These are phyloP conservation scores for Cladorrhinum sp. DNA, from an alignment of 2,329 filamentous ascomycete genomes.

Conservation along the genomic window DNA sequence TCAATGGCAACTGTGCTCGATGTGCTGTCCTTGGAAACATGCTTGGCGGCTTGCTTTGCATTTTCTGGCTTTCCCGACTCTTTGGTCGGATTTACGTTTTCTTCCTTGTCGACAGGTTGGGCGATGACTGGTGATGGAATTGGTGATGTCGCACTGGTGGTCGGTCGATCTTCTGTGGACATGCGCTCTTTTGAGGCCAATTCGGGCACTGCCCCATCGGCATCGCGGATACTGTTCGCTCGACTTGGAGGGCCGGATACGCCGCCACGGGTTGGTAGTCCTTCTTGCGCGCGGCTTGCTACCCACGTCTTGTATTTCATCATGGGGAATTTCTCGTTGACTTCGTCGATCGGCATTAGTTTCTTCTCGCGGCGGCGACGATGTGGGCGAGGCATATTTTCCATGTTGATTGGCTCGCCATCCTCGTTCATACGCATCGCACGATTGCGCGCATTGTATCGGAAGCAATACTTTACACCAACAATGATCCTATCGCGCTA, in stretches of 20 bases:
- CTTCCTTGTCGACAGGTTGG: neutral
- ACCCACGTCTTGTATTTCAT: constrained; percentile 97
- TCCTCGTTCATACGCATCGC: constrained; percentile 73
- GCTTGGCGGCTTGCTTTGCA: constrained; percentile 21
- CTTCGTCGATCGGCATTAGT: constrained; percentile 97
- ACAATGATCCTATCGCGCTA: constrained; percentile 84
- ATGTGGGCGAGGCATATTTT: constrained; percentile 80
- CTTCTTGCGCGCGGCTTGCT: constrained; percentile 75
- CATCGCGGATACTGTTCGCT: constrained; percentile 68
- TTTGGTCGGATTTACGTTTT: constrained; percentile 14
- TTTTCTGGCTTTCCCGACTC: constrained; percentile 32
- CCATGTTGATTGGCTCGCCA: constrained; percentile 83
- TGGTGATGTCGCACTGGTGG: constrained; percentile 28
- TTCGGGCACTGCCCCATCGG: constrained; percentile 52
- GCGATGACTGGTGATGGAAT: neutral
- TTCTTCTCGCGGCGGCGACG: constrained; percentile 93
- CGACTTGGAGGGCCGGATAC: constrained; percentile 72
- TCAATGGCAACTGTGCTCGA: constrained; percentile 21
- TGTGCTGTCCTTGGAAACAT: constrained; percentile 29
- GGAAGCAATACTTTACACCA: constrained; percentile 98
- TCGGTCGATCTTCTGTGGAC: constrained; percentile 41
- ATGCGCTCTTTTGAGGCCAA: constrained; percentile 44
- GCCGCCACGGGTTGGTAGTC: constrained; percentile 78
- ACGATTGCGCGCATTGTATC: constrained; percentile 93
- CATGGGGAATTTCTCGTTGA: constrained; percentile 94